phyloP scores from a whole-genome alignment of 192 early-diverging fungal species.

The Coemansia sp. region DNA sequence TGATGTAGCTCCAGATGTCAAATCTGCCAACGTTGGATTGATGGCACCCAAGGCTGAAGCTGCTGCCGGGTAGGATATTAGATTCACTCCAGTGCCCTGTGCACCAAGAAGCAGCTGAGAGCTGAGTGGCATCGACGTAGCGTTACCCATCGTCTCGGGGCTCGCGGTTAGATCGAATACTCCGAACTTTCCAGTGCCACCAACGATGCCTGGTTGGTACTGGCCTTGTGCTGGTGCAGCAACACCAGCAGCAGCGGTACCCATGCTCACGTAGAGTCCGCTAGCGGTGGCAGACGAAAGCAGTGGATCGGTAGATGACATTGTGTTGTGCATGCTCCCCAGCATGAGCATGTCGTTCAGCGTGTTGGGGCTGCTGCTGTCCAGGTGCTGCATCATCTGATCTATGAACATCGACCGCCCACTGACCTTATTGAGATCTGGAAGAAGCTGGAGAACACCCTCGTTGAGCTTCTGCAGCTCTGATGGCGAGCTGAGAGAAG shows the following conservation, averaged over 20 bases:
- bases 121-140: conserved; percentile 16
- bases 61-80: conserved; percentile 13
- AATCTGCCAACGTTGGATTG: conserved; percentile 37
- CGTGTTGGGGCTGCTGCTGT: conserved; percentile 41
- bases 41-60: neutral
- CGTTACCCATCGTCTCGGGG: conserved; percentile 17
- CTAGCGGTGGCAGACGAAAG: conserved; percentile 31
- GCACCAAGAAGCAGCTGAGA: conserved; percentile 11
- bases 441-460: conserved; percentile 48
- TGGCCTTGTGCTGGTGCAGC: conserved; percentile 7
- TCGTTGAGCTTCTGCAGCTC: conserved; percentile 54
- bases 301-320: conserved; percentile 40
- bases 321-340: conserved; percentile 22
- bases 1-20: conserved; percentile 9
- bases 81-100: conserved; percentile 6
- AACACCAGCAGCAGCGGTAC: conserved; percentile 2
- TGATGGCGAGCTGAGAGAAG: conserved; percentile 38
- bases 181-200: neutral
- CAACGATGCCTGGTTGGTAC: neutral
- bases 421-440: conserved; percentile 45
- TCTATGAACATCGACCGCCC: conserved; percentile 45
- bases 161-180: conserved; percentile 43
- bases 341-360: conserved; percentile 39
- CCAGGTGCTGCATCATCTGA: conserved; percentile 53
- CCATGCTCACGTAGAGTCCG: conserved; percentile 26